Percentiles rank a stretch among this genome's conserved stretches.
These are phyloP conservation scores for Gastrodia elata DNA, from an alignment of 106 monocot genomes.

Conservation along the genomic window DNA sequence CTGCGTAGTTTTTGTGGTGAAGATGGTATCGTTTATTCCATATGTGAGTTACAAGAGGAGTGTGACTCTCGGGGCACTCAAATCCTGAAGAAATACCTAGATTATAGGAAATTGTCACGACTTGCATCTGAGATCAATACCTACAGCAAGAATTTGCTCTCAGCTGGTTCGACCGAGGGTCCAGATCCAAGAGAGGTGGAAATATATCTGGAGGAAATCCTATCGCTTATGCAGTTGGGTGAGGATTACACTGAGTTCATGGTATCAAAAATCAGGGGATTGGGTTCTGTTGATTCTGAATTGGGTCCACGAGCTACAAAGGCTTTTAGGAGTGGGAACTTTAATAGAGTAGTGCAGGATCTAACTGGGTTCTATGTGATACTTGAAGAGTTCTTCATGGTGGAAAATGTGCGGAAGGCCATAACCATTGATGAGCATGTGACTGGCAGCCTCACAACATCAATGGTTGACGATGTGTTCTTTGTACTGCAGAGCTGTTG, in stretches of 20 bases:
- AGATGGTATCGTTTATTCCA: conserved; percentile 78
- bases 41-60: conserved; percentile 90
- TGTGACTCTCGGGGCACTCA: conserved; percentile 83
- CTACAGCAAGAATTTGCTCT: conserved; percentile 69
- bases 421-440: conserved; percentile 79
- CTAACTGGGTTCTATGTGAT: conserved; percentile 89
- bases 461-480: conserved; percentile 96
- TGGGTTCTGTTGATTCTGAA: conserved; percentile 60
- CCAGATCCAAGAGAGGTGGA: conserved; percentile 93
- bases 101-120: conserved; percentile 43
- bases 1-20: conserved; percentile 76
- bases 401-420: conserved; percentile 97
- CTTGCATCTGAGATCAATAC: conserved; percentile 82
- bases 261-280: conserved; percentile 70
- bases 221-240: conserved; percentile 68
- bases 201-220: conserved; percentile 80
- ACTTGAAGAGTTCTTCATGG: conserved; percentile 97
- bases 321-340: conserved; percentile 64
- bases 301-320: conserved; percentile 58
- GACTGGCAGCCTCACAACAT: conserved; percentile 70
- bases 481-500: conserved; percentile 95
- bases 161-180: conserved; percentile 36
- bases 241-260: conserved; percentile 97
- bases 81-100: conserved; percentile 76
- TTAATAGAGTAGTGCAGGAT: conserved; percentile 74